Evolutionary conservation across 2,329 filamentous ascomycete genomes (phyloP).

Genomic region (Sclerotinia trifoliorum): DNA sequence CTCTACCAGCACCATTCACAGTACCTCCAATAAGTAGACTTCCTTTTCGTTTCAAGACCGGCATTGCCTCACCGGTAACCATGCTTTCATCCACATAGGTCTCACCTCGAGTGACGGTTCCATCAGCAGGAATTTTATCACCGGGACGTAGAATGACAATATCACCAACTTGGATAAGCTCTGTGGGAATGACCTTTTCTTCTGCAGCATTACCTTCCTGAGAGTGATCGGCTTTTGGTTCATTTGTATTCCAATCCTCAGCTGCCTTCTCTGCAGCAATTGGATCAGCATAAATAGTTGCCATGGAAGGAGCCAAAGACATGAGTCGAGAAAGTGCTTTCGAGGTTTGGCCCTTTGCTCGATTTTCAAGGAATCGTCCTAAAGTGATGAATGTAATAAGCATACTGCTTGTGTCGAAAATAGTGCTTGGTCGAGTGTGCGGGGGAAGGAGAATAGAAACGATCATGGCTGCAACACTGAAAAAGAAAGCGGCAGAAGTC

Average conservation of each 20-base stretch:
- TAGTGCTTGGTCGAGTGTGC: constrained; percentile 77
- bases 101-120: constrained; percentile 80
- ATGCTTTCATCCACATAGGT: constrained; percentile 97
- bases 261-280: constrained; percentile 90
- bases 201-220: constrained; percentile 63
- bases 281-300: constrained; percentile 91
- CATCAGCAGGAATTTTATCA: constrained; percentile 95
- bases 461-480: constrained; percentile 83
- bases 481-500: constrained; percentile 94
- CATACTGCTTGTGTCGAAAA: constrained; percentile 99
- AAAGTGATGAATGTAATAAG: constrained; percentile 93
- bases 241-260: constrained; percentile 66
- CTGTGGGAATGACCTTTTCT: constrained; percentile 84
- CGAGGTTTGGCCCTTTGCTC: constrained; percentile 93
- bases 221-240: constrained; percentile 47
- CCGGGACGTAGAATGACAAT: constrained; percentile 90
- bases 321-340: constrained; percentile 90
- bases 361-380: constrained; percentile 88
- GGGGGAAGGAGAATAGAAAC: constrained; percentile 74
- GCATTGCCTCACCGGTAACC: constrained; percentile 97
- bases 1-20: constrained; percentile 86
- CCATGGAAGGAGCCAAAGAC: constrained; percentile 95
- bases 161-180: constrained; percentile 90
- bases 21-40: constrained; percentile 85
- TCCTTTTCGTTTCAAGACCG: constrained; percentile 83